These are phyloP conservation scores for Aspergillus costaricaensis DNA, from an alignment of 2,329 filamentous ascomycete species.

Conservation along the genomic window DNA sequence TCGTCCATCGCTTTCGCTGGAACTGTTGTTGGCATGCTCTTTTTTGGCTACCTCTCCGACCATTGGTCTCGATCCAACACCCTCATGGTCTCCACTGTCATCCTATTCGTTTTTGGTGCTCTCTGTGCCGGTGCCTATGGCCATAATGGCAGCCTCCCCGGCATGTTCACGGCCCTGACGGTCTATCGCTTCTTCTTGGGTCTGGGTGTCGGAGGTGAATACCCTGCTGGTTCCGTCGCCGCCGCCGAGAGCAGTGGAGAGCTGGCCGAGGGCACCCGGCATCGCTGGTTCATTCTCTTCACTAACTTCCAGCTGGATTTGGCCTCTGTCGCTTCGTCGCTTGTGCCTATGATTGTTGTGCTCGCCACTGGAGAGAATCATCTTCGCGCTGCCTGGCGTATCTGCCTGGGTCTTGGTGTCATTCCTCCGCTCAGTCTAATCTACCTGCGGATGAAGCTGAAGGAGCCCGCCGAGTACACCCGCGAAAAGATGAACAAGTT, in stretches of 20 bases:
- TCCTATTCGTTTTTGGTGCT: conserved; percentile 82
- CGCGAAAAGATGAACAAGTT: conserved; percentile 68
- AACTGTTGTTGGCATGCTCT: conserved; percentile 77
- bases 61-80: conserved; percentile 82
- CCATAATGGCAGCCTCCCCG: conserved; percentile 65
- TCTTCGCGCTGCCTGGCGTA: conserved; percentile 75
- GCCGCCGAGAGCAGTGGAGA: conserved; percentile 83
- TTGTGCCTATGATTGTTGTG: conserved; percentile 71
- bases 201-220: conserved; percentile 69
- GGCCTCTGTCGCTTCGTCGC: conserved; percentile 77
- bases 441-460: conserved; percentile 68
- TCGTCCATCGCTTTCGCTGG: conserved; percentile 82
- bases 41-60: conserved; percentile 80
- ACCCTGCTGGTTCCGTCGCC: conserved; percentile 69
- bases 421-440: conserved; percentile 74
- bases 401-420: conserved; percentile 74
- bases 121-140: conserved; percentile 76
- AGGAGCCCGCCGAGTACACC: conserved; percentile 76
- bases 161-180: conserved; percentile 75
- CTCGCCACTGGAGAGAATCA: conserved; percentile 62
- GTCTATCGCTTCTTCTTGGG: conserved; percentile 82
- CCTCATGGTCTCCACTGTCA: conserved; percentile 75
- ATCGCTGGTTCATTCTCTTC: conserved; percentile 87
- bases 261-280: conserved; percentile 75
- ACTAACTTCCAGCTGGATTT: conserved; percentile 85